A percentile compares a stretch with the other conserved stretches of the same genome.
Evolutionary conservation across 306 rosid species (phyloP).

Genomic region (Sechiopsis laciniata): DNA sequence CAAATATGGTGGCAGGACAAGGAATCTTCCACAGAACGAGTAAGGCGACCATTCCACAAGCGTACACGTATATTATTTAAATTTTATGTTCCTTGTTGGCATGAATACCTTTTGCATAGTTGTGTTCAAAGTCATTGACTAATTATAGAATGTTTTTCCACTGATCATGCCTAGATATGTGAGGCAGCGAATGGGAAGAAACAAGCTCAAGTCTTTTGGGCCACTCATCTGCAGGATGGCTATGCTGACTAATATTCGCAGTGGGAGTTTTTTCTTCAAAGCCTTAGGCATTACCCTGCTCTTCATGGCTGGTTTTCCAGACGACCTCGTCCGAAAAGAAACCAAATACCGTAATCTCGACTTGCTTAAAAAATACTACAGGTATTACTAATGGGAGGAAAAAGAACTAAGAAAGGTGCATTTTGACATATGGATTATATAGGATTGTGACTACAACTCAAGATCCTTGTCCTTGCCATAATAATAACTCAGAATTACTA

Average conservation of each 20-base stretch:
- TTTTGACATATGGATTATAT: background rate
- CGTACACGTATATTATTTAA: background rate
- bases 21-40: constrained; percentile 92
- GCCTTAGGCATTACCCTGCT: constrained; percentile 79
- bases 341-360: constrained; percentile 72
- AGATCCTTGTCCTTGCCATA: background rate
- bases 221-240: constrained; percentile 51
- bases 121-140: background rate
- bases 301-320: constrained; percentile 90
- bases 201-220: constrained; percentile 74
- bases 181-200: constrained; percentile 81
- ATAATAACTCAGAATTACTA: background rate
- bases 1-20: constrained; percentile 91
- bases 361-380: constrained; percentile 82
- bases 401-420: background rate
- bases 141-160: background rate
- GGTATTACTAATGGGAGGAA: constrained; percentile 34
- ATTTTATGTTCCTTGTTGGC: background rate
- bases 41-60: constrained; percentile 31
- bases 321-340: constrained; percentile 69
- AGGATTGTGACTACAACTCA: background rate
- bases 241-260: constrained; percentile 50
- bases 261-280: constrained; percentile 93
- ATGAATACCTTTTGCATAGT: background rate
- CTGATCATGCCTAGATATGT: constrained; percentile 35